Evolutionary conservation across 2,329 filamentous ascomycete species (phyloP).

Genomic region (Colletotrichum sp.): DNA sequence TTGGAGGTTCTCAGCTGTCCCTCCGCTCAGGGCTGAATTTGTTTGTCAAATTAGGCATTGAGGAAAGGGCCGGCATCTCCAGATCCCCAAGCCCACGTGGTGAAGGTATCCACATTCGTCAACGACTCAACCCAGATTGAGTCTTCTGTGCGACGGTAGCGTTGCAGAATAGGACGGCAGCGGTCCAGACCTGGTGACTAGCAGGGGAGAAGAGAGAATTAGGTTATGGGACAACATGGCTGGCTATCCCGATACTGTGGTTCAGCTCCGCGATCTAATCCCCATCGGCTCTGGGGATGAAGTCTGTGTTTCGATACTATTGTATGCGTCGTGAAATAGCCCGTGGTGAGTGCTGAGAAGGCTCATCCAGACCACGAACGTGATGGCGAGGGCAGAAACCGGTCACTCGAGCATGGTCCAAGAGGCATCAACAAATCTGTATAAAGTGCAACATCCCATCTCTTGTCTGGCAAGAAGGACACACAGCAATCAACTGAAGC

Average conservation of each 20-base stretch:
- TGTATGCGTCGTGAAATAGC: background rate
- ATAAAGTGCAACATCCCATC: background rate
- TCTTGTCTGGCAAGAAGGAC: fast-evolving
- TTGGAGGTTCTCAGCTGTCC: background rate
- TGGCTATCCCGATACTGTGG: background rate
- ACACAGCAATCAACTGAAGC: background rate
- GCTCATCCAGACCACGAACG: background rate
- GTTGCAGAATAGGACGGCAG: background rate
- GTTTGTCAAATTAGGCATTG: background rate
- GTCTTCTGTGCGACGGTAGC: background rate
- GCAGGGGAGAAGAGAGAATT: background rate
- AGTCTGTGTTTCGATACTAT: background rate
- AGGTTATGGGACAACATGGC: background rate
- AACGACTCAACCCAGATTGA: background rate
- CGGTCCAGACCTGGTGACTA: background rate
- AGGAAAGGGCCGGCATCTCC: background rate
- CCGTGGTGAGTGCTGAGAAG: background rate
- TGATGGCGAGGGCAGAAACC: background rate
- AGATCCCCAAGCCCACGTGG: background rate
- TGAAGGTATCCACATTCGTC: background rate
- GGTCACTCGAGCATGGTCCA: fast-evolving
- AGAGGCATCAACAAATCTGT: background rate
- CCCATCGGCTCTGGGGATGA: background rate
- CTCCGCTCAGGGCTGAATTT: background rate
- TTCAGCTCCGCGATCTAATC: background rate